These are phyloP conservation scores for Kurtzmaniella cleridarum DNA, from an alignment of 805 yeast genomes.

Conservation along the genomic window DNA sequence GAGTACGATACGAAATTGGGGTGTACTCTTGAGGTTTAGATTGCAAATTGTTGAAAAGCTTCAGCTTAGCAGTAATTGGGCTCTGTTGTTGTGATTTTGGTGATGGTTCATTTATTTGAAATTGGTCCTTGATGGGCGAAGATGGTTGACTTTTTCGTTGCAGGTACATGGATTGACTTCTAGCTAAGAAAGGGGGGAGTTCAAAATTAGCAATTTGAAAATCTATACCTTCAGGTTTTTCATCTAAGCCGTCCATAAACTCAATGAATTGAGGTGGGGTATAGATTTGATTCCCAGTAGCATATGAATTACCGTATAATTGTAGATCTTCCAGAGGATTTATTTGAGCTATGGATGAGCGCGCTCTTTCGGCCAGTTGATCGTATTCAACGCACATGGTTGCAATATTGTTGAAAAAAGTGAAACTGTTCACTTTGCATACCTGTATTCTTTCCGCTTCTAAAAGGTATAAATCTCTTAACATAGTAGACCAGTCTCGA, in stretches of 20 bases:
- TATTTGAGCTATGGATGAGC: conserved; percentile 63
- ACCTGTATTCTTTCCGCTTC: conserved; percentile 72
- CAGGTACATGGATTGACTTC: conserved; percentile 12
- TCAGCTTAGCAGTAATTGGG: neutral
- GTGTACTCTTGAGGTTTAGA: too few relatives aligned
- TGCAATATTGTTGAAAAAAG: conserved; percentile 68
- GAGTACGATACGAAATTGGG: too few relatives aligned
- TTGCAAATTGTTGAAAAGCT: too few relatives aligned
- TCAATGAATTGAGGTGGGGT: conserved; percentile 63
- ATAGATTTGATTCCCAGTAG: conserved; percentile 61
- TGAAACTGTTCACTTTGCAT: conserved; percentile 70
- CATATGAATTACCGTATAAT: conserved; percentile 46
- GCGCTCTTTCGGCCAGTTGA: conserved; percentile 65
- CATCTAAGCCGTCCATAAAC: conserved; percentile 37
- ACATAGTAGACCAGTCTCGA: conserved; percentile 63
- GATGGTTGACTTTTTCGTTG: conserved; percentile 1
- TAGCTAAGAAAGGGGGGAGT: conserved; percentile 24
- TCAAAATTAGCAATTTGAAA: conserved; percentile 23
- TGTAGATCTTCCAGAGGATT: conserved; percentile 56
- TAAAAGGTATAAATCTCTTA: conserved; percentile 57
- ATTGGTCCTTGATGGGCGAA: too few relatives aligned
- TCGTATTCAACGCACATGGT: conserved; percentile 76
- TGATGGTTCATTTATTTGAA: too few relatives aligned
- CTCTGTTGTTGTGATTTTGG: too few relatives aligned
- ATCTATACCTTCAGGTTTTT: conserved; percentile 11